phyloP scores from a whole-genome alignment of 805 yeast genomes.

The Sugiyamaella marilandica region DNA sequence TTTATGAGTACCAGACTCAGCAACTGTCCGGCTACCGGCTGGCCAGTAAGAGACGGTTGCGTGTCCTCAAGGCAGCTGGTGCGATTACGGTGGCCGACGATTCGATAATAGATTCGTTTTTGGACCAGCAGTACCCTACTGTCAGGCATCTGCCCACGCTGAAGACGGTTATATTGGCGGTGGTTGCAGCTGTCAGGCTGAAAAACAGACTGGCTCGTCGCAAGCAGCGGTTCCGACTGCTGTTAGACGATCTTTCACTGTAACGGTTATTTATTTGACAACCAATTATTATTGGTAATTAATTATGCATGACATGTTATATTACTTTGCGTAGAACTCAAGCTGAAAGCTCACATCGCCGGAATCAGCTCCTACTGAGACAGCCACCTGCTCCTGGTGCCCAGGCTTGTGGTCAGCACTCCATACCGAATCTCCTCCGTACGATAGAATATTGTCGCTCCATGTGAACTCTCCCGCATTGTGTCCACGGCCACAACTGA shows the following conservation, averaged over 20 bases:
- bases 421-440: conserved; percentile 62
- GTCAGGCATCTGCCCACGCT: background rate
- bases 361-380: conserved; percentile 40
- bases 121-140: background rate
- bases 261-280: background rate
- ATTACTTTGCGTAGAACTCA: conserved; percentile 6
- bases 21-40: conserved; percentile 6
- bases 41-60: conserved; percentile 5
- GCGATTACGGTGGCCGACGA: conserved; percentile 4
- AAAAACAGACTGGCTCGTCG: conserved; percentile 1
- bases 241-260: background rate
- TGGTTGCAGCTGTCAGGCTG: conserved; percentile 6
- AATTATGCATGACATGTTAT: background rate
- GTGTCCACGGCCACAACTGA: conserved; percentile 33
- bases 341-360: conserved; percentile 39
- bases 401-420: conserved; percentile 46
- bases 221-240: background rate
- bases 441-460: conserved; percentile 45
- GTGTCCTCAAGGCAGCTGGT: conserved; percentile 7
- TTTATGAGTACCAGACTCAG: conserved; percentile 5
- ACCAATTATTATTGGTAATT: background rate
- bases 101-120: conserved; percentile 1
- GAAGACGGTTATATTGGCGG: conserved; percentile 7
- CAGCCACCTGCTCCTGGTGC: conserved; percentile 44
- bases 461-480: conserved; percentile 55